phyloP scores from a whole-genome alignment of 805 yeast species.

The Scheffersomyces spartinae region DNA sequence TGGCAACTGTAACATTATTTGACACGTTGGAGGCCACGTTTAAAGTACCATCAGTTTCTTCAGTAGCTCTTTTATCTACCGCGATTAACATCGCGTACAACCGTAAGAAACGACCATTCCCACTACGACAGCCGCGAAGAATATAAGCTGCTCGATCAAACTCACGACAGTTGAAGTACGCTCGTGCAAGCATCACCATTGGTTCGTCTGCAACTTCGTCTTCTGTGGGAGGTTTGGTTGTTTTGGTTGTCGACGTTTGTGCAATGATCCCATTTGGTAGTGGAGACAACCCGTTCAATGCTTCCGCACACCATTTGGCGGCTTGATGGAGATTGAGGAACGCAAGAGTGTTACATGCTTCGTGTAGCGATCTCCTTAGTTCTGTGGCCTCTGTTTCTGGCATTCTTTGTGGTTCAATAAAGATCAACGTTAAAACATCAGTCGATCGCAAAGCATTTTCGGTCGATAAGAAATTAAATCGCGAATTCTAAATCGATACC shows the following conservation, averaged over 20 bases:
- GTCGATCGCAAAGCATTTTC: too few species aligned
- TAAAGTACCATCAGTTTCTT: constrained; percentile 59
- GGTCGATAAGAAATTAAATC: too few species aligned
- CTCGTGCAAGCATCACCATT: constrained; percentile 47
- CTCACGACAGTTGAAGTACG: constrained; percentile 75
- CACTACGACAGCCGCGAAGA: constrained; percentile 39
- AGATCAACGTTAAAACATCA: too few species aligned
- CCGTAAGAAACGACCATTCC: constrained; percentile 47
- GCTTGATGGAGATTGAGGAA: neutral
- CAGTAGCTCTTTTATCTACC: constrained; percentile 68
- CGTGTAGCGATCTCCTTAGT: neutral
- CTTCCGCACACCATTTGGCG: neutral
- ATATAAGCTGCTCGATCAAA: constrained; percentile 64
- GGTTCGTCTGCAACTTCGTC: constrained; percentile 31
- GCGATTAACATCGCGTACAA: constrained; percentile 61
- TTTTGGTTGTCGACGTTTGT: constrained; percentile 3
- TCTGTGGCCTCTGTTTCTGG: too few species aligned
- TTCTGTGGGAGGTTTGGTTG: constrained; percentile 2
- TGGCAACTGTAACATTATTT: constrained; percentile 8
- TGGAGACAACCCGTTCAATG: neutral
- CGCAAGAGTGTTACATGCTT: neutral
- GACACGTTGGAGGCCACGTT: constrained; percentile 10
- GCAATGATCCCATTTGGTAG: neutral
- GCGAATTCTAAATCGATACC: too few species aligned
- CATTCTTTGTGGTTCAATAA: too few species aligned